These are phyloP conservation scores for Anisodus acutangulus DNA, from an alignment of 257 asterid species.

Conservation along the genomic window DNA sequence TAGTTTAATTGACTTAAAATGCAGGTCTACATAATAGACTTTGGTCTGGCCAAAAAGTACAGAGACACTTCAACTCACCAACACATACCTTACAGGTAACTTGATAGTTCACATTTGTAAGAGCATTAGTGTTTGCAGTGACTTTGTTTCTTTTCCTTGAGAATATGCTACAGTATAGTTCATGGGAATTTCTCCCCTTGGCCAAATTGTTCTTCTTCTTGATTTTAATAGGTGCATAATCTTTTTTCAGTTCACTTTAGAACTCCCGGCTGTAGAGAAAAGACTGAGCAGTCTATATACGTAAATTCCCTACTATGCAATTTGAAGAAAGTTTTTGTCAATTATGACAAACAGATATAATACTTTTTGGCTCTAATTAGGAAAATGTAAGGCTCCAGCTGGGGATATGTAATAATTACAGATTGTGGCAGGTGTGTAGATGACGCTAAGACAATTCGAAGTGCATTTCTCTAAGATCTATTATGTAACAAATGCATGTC, in stretches of 20 bases:
- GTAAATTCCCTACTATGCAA: neutral
- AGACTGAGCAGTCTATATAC: neutral
- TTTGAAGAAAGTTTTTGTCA: slow-evolving; percentile 18
- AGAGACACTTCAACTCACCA: slow-evolving; percentile 78
- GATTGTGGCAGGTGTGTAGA: neutral
- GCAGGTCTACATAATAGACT: slow-evolving; percentile 89
- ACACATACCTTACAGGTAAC: slow-evolving; percentile 93
- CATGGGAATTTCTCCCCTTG: neutral
- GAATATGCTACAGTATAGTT: neutral
- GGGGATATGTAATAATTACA: slow-evolving; percentile 13
- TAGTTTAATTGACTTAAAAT: slow-evolving; percentile 31
- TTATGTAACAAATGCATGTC: slow-evolving; percentile 17
- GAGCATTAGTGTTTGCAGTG: slow-evolving; percentile 2
- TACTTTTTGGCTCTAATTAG: neutral
- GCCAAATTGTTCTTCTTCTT: slow-evolving; percentile 1
- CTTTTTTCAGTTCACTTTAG: slow-evolving; percentile 1
- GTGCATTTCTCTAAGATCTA: slow-evolving; percentile 23
- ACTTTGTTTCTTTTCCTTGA: neutral
- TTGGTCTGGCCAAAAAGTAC: slow-evolving; percentile 95
- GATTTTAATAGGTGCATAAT: slow-evolving; percentile 15
- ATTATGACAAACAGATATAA: too few relatives aligned
- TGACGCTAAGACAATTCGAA: slow-evolving; percentile 12
- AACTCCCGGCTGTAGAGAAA: slow-evolving; percentile 14
- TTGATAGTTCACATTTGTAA: neutral
- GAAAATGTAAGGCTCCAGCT: neutral